Conservation (phyloP, 148 eudicot genomes). For the Persicaria maculosa region DNA sequence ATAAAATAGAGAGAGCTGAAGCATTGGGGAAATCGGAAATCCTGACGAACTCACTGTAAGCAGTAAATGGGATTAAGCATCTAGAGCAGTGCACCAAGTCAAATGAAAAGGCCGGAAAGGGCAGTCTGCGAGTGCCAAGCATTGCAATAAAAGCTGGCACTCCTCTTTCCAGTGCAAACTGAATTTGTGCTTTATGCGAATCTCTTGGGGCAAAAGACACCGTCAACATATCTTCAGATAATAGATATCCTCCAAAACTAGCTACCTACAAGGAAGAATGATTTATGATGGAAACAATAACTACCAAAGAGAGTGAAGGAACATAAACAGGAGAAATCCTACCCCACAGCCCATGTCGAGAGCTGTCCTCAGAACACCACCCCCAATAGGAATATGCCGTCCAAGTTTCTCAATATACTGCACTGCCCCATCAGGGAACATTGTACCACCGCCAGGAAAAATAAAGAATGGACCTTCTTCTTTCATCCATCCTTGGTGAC, state of each 20-base stretch:
- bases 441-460: constrained; percentile 65
- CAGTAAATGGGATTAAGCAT: constrained; percentile 92
- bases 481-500: constrained; percentile 35
- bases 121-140: constrained; percentile 97
- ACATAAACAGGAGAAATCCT: constrained; percentile 14
- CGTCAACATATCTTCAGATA: constrained; percentile 66
- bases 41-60: constrained; percentile 62
- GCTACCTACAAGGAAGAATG: constrained; percentile 56
- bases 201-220: constrained; percentile 98
- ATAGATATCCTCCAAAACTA: constrained; percentile 91
- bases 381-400: constrained; percentile 79
- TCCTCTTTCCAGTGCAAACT: constrained; percentile 96
- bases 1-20: not conserved
- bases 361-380: constrained; percentile 87
- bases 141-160: constrained; percentile 91
- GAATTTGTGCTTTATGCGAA: constrained; percentile 96
- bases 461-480: constrained; percentile 74
- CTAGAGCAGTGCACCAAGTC: constrained; percentile 98
- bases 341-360: constrained; percentile 99
- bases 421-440: constrained; percentile 38
- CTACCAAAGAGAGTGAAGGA: not conserved
- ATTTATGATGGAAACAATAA: not conserved
- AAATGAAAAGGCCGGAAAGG: constrained; percentile 92
- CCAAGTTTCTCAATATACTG: constrained; percentile 88
- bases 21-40: not conserved